Evolutionary conservation across 2,329 filamentous ascomycete species (phyloP), one percentile per base, ranked within the genome.

Genomic region (Chalaropsis ovoidea): DNA sequence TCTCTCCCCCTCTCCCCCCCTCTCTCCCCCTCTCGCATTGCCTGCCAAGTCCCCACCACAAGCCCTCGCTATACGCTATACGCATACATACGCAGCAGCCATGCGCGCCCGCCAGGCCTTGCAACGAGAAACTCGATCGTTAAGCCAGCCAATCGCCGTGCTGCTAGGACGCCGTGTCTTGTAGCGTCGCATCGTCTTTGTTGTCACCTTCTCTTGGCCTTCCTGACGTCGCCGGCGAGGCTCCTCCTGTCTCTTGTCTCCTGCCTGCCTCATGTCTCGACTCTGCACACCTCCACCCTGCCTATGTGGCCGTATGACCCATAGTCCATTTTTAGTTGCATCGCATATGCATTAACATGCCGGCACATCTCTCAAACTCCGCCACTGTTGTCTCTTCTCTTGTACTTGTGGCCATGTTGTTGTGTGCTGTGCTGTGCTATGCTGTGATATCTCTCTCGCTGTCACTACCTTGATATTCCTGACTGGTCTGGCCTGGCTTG

Each of bases 121-220:
- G 6, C 52, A 27, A 27, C 11, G 15, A 24, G 15, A 17, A 11
- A 17, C 22, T 31, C 27, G 22, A 19, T 31, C 52, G 52, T 27
- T 35, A 56, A 56, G 22, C 52, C 52, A 56, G 52, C 52, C 52
- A 56, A 56, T 56, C 11, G 52, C 22, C 7, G 42, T 1, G 42
- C 42, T 43, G 3, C 42, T 13, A 42, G 8, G 17, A 15, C 15
- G 45, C 22, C 22, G n/a, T 24, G 7, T 22, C 22, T 49, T 24
- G 5, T 17, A 22, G 8, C 45, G 45, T 49, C 5, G 11, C n/a
- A n/a, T 17, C 52, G 27, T 56, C 22, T 31, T 31, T 31, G 11
- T 56, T 56, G 52, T 56, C 52, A 56, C 24, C 52, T 56, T 56
- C 22, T 56, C 52, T 56, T 56, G 52, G 52, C 24, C 52, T 27